Evolutionary conservation across 2,329 filamentous ascomycete genomes (phyloP).

Genomic region (Helotiales sp.): DNA sequence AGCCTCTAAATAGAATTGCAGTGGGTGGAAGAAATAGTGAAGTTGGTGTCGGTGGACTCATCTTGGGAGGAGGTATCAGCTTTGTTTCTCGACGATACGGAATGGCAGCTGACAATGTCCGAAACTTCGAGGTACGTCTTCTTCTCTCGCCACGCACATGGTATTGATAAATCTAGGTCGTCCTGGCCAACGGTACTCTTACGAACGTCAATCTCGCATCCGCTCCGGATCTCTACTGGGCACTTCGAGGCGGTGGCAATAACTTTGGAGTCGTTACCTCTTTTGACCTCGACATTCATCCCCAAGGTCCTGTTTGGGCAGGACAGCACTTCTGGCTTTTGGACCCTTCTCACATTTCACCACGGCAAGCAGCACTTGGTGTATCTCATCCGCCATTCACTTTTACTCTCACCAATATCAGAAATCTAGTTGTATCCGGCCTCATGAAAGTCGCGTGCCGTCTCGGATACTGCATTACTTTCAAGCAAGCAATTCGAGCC

Average conservation of each 20-base stretch:
- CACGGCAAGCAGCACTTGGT: not conserved
- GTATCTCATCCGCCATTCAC: not conserved
- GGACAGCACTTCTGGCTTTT: constrained; percentile 6
- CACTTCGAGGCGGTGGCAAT: constrained; percentile 27
- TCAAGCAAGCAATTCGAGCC: not conserved
- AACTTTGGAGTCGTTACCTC: constrained; percentile 35
- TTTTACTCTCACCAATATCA: not conserved
- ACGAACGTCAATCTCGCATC: constrained; percentile 28
- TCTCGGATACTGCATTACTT: not conserved
- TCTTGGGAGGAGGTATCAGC: constrained; percentile 15
- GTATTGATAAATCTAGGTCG: constrained; percentile 17
- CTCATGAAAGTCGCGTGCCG: not conserved
- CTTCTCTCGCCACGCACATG: too few species aligned
- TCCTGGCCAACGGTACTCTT: constrained; percentile 32
- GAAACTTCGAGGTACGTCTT: constrained; percentile 15
- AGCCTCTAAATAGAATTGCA: constrained; percentile 34
- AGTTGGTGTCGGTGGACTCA: constrained; percentile 17
- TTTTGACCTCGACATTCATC: constrained; percentile 38
- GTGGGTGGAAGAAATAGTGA: constrained; percentile 37
- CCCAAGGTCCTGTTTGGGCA: constrained; percentile 8
- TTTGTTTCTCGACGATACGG: constrained; percentile 16
- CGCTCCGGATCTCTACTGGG: constrained; percentile 34
- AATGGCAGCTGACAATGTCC: constrained; percentile 20
- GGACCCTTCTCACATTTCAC: not conserved
- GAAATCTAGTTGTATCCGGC: not conserved